Percentiles rank a stretch among this genome's conserved stretches.
phyloP scores from a whole-genome alignment of 306 rosid species.

The Medicago arabica region DNA sequence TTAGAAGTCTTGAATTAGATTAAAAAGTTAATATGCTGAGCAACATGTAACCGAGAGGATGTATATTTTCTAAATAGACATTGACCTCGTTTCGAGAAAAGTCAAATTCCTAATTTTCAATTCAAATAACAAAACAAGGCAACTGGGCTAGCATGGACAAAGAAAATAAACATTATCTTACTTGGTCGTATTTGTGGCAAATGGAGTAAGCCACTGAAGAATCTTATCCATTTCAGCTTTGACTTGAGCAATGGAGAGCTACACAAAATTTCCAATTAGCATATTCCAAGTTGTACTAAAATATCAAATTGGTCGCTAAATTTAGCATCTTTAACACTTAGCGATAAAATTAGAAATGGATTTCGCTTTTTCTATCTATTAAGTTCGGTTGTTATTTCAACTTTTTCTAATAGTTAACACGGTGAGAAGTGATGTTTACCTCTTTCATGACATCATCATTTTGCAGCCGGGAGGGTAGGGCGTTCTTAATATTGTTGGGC shows the following conservation, averaged over 20 bases:
- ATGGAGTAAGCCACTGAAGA: conserved; percentile 82
- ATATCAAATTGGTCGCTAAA: background rate
- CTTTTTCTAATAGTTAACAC: background rate
- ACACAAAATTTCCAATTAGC: conserved; percentile 43
- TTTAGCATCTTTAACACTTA: background rate
- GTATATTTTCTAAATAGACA: too few species aligned
- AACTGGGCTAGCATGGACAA: background rate
- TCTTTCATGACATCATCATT: conserved; percentile 53
- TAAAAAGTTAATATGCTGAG: too few species aligned
- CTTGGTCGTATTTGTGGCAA: conserved; percentile 84
- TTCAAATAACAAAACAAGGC: conserved; percentile 9
- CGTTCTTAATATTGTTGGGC: conserved; percentile 68
- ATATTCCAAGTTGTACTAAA: background rate
- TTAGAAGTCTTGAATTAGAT: too few species aligned
- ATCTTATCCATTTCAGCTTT: conserved; percentile 80
- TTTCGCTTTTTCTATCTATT: too few species aligned
- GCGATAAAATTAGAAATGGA: background rate
- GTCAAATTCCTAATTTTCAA: conserved; percentile 7
- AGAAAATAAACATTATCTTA: conserved; percentile 43
- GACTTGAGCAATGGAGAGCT: conserved; percentile 64
- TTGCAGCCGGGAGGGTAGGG: conserved; percentile 66
- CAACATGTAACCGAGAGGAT: too few species aligned
- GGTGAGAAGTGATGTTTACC: conserved; percentile 47
- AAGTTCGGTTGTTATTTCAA: too few species aligned
- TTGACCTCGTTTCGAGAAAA: too few species aligned